Conservation (phyloP, 768 basidiomycete species). For the Suillus sp. region DNA sequence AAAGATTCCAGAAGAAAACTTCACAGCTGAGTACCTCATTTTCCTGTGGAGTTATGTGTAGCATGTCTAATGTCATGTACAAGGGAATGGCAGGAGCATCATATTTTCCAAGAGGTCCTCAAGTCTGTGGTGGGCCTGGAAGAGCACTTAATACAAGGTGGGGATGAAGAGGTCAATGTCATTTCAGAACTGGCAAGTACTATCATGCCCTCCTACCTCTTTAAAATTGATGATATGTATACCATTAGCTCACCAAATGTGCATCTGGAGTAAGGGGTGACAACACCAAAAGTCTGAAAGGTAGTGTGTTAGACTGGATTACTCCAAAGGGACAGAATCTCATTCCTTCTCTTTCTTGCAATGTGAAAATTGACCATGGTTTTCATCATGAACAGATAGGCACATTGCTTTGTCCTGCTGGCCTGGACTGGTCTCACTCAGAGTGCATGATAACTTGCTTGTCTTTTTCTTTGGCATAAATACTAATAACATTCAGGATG, state of each 20-base stretch:
- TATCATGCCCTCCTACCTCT: fast-evolving
- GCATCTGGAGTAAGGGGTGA: constrained; percentile 20
- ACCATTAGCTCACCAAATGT: constrained; percentile 18
- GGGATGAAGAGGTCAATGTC: constrained; percentile 17
- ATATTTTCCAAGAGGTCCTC: constrained; percentile 19
- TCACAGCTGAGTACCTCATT: background rate
- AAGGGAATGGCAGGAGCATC: constrained; percentile 20
- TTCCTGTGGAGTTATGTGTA: background rate
- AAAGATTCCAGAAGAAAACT: background rate
- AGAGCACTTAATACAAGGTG: constrained; percentile 15
- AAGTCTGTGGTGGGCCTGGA: constrained; percentile 19
- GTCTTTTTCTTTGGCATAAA: background rate
- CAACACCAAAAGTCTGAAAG: constrained; percentile 23
- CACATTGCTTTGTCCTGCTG: constrained; percentile 24
- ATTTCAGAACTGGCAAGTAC: constrained; percentile 23
- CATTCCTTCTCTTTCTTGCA: constrained; percentile 11
- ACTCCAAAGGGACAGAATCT: constrained; percentile 20
- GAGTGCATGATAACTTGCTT: constrained; percentile 12
- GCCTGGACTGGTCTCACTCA: constrained; percentile 22
- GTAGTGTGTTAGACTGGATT: constrained; percentile 29
- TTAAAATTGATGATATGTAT: background rate
- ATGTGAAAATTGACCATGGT: constrained; percentile 19
- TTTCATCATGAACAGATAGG: constrained; percentile 25
- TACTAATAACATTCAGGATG: background rate
- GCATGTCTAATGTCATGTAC: background rate